A percentile compares a stretch with the other conserved stretches of the same genome.
phyloP scores from a whole-genome alignment of 805 yeast genomes.

The Lachancea kluyveri region DNA sequence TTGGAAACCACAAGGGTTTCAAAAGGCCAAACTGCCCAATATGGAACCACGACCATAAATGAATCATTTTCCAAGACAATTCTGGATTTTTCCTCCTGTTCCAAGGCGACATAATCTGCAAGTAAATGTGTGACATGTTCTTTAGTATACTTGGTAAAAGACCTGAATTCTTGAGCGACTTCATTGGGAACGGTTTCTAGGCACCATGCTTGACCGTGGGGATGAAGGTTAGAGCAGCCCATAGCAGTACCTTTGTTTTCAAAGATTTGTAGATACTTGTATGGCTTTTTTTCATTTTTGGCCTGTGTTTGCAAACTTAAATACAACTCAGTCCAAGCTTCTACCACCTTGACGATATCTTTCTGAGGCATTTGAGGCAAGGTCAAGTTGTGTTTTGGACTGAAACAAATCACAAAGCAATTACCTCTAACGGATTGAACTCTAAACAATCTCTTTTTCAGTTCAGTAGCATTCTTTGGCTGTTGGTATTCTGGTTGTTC shows the following conservation, averaged over 20 bases:
- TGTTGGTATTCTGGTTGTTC: slow-evolving; percentile 43
- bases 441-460: slow-evolving; percentile 42
- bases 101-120: slow-evolving; percentile 56
- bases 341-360: slow-evolving; percentile 44
- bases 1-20: slow-evolving; percentile 62
- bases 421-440: slow-evolving; percentile 59
- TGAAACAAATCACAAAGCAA: slow-evolving; percentile 67
- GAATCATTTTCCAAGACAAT: slow-evolving; percentile 54
- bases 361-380: slow-evolving; percentile 50
- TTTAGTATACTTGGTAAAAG: slow-evolving; percentile 43
- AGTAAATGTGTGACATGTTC: slow-evolving; percentile 44
- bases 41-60: slow-evolving; percentile 66
- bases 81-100: slow-evolving; percentile 44
- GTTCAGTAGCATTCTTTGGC: slow-evolving; percentile 13
- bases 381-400: slow-evolving; percentile 62
- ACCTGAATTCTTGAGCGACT: slow-evolving; percentile 49
- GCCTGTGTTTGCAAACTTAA: slow-evolving; percentile 36
- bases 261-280: slow-evolving; percentile 60
- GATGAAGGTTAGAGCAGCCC: slow-evolving; percentile 82
- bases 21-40: slow-evolving; percentile 82
- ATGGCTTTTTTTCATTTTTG: slow-evolving; percentile 36
- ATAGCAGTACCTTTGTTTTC: slow-evolving; percentile 75
- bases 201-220: slow-evolving; percentile 82
- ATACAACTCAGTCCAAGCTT: slow-evolving; percentile 56
- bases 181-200: slow-evolving; percentile 59